A percentile compares a stretch with the other conserved stretches of the same genome.
These are phyloP conservation scores for Alternaria dauci DNA, from an alignment of 2,329 filamentous ascomycete species.

Conservation along the genomic window DNA sequence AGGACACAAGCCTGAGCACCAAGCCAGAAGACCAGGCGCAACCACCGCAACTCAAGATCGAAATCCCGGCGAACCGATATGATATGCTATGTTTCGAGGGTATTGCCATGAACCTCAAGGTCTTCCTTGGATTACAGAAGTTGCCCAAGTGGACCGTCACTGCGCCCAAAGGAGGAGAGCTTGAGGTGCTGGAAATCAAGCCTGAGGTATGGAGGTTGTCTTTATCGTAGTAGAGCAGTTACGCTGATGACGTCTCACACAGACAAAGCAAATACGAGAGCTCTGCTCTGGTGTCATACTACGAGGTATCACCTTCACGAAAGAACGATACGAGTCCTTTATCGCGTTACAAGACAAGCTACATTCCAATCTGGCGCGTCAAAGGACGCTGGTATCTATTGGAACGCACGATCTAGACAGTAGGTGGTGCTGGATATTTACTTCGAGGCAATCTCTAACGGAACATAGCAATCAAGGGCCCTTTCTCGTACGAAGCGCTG, in stretches of 20 bases:
- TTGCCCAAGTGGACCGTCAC: slow-evolving; percentile 83
- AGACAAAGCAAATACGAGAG: slow-evolving; percentile 81
- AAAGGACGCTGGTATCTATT: slow-evolving; percentile 93
- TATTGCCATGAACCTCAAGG: slow-evolving; percentile 92
- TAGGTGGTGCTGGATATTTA: slow-evolving; percentile 20
- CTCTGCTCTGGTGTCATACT: slow-evolving; percentile 90
- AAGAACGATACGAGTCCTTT: slow-evolving; percentile 95
- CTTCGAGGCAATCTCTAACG: slow-evolving; percentile 22
- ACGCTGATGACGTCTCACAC: background rate
- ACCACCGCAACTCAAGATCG: slow-evolving; percentile 93
- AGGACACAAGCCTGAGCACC: slow-evolving; percentile 65
- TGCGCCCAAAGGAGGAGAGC: slow-evolving; percentile 73
- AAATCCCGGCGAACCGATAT: slow-evolving; percentile 93
- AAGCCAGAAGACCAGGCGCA: slow-evolving; percentile 66
- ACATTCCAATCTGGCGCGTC: slow-evolving; percentile 92
- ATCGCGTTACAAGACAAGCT: slow-evolving; percentile 97
- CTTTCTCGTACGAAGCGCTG: slow-evolving; percentile 95
- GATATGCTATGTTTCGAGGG: slow-evolving; percentile 98
- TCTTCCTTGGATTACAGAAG: slow-evolving; percentile 81
- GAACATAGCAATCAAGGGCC: slow-evolving; percentile 73
- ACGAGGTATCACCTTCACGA: slow-evolving; percentile 88
- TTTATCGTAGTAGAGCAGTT: background rate
- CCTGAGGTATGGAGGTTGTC: slow-evolving; percentile 61
- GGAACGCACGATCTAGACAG: slow-evolving; percentile 95
- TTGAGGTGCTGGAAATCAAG: slow-evolving; percentile 82